Evolutionary conservation across 441 rosid genomes (phyloP), one percentile per base, ranked within the genome.

Genomic region (Adansonia madagascariensis): DNA sequence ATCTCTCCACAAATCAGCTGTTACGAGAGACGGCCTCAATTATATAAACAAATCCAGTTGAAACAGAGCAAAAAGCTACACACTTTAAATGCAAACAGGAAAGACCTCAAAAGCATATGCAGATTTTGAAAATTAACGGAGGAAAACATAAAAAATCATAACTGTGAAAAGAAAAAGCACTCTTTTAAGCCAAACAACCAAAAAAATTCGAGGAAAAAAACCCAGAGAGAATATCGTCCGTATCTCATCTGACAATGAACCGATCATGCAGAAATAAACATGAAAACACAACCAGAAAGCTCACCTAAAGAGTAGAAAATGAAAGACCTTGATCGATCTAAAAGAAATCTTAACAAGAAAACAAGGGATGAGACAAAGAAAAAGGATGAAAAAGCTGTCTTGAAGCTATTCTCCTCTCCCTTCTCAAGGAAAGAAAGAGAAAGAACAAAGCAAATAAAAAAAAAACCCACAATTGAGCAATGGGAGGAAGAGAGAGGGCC

Each of bases 261-360:
- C 85, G 86, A 85, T 84, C 86, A 15, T 80, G 62, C 62, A 50
- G 43, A 71, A 73, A 67, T 50, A 71, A 31, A 15, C n/a, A 2
- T 20, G 73, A 78, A 62, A 78, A 41, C 12, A 74, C 12, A 73
- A 35, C 18, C 8, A 27, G 77, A 70, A 20, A 79, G 71, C 80
- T 84, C 78, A 87, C 90, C 87, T 39, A 80, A 63, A 53, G 55
- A 55, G 75, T 6, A 27, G 0, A 55, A 35, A 80, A 74, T 8
- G 20, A 31, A 44, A 71, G 49, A 71, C 43, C 14, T 59, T 22
- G 85, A 87, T 82, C 87, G 93, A 89, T 90, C 92, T 86, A 83
- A 55, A n/a, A 75, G 61, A 82, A 35, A 83, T 74, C 81, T 80
- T 67, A 71, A 77, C 31, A 53, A 60, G 9, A 49, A 75, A 68